Conservation (phyloP, 2,329 filamentous ascomycete species). For the Anisogramma anomala region DNA sequence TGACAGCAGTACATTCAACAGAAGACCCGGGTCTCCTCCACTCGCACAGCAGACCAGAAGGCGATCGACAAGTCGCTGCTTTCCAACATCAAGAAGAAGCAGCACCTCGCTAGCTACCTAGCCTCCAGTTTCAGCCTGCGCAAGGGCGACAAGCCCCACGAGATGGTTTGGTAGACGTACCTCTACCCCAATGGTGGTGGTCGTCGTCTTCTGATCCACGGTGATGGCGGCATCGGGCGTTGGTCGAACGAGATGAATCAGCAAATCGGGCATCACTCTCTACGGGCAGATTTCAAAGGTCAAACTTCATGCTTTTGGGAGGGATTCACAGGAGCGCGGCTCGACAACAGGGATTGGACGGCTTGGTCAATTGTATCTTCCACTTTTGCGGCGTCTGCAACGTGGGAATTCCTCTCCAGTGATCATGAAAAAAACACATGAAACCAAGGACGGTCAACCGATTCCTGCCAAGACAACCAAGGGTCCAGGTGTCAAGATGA, state of each 20-base stretch:
- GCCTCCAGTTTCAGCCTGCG: conserved; percentile 93
- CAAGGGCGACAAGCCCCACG: conserved; percentile 98
- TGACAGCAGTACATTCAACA: conserved; percentile 36
- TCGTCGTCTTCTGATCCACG: conserved; percentile 1
- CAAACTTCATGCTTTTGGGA: conserved; percentile 15
- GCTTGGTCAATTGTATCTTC: conserved; percentile 55
- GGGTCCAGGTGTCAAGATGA: conserved; percentile 1
- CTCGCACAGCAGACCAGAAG: conserved; percentile 95
- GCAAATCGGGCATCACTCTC: conserved; percentile 12
- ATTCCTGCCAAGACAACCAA: not conserved
- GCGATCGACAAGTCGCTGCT: conserved; percentile 93
- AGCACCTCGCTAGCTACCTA: conserved; percentile 87
- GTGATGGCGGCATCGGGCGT: conserved; percentile 13
- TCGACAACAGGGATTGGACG: conserved; percentile 25
- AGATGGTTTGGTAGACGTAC: conserved; percentile 89
- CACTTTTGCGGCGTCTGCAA: conserved; percentile 56
- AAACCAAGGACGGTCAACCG: conserved; percentile 13
- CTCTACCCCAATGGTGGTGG: conserved; percentile 2
- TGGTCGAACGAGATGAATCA: conserved; percentile 15
- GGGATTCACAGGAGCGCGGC: conserved; percentile 16
- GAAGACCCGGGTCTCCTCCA: conserved; percentile 95
- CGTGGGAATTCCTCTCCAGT: conserved; percentile 43
- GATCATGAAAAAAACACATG: conserved; percentile 28
- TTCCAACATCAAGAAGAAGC: conserved; percentile 96
- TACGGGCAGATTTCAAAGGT: conserved; percentile 19